A percentile compares a stretch with the other conserved stretches of the same genome.
These are phyloP conservation scores for Rhododendron mucronatum DNA, from an alignment of 148 eudicot genomes.

Conservation along the genomic window DNA sequence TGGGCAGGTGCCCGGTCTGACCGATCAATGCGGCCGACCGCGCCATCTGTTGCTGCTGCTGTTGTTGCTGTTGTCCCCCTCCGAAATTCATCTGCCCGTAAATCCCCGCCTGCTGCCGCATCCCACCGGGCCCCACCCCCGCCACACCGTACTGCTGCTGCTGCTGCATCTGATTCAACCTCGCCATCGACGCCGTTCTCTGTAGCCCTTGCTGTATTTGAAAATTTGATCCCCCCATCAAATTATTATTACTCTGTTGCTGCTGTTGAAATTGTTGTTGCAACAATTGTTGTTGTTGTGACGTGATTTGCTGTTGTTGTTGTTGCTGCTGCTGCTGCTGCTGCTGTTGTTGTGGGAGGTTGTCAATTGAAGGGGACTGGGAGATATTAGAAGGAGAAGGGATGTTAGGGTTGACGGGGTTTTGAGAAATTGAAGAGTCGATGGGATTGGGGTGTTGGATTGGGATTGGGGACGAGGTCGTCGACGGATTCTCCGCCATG, in stretches of 20 bases:
- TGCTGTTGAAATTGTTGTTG: constrained; percentile 17
- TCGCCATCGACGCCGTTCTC: constrained; percentile 25
- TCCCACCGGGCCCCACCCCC: constrained; percentile 18
- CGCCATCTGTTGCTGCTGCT: constrained; percentile 34
- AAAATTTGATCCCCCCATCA: constrained; percentile 15
- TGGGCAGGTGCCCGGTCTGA: constrained; percentile 56
- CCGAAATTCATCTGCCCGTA: constrained; percentile 28
- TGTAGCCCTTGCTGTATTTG: constrained; percentile 31
- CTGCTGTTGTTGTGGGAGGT: constrained; percentile 38
- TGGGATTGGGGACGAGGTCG: constrained; percentile 42
- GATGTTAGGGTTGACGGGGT: constrained; percentile 14
- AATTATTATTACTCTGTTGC: constrained; percentile 19
- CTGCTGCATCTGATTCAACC: constrained; percentile 28
- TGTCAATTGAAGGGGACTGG: constrained; percentile 48
- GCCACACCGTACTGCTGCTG: constrained; percentile 28
- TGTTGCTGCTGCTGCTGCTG: constrained; percentile 35
- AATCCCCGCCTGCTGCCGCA: constrained; percentile 40
- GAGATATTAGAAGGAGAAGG: constrained; percentile 45
- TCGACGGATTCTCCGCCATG: constrained; percentile 46
- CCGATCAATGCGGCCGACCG: constrained; percentile 46
- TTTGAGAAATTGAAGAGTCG: constrained; percentile 27
- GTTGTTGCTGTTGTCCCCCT: constrained; percentile 46
- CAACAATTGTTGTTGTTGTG: constrained; percentile 18
- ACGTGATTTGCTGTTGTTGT: constrained; percentile 19
- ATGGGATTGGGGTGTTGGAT: constrained; percentile 41